Evolutionary conservation across 331 rosid species (phyloP), one percentile per base, ranked within the genome.

Genomic region (Saraca asoca): DNA sequence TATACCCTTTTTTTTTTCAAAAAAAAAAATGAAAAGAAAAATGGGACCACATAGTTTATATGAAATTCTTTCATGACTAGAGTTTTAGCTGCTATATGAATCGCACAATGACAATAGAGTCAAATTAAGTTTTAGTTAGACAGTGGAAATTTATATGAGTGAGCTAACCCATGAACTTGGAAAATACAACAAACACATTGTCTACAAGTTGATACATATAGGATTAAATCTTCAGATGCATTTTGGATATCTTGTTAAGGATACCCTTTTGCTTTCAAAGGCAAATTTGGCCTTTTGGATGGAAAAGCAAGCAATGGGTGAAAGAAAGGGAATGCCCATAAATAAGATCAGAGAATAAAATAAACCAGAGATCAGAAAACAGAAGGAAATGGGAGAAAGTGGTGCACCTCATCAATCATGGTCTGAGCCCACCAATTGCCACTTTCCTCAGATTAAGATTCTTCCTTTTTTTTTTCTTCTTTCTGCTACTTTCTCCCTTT

Each of bases 391-490:
- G 81, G 81, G 71, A 62, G 75, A 70, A 66, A 75, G 87, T 80
- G 83, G 20, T 51, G 78, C 74, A 72, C 71, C 62, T 70, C 51
- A 69, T 71, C 63, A 82, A 78, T 80, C 46, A 79, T 76, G 80
- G 65, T 59, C 62, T 68, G 81, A 83, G 68, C 80, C 84, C 85
- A 78, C 82, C 79, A 81, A 71, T 72, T 75, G 55, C 80, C 76
- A 76, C 65, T 39, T 48, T 66, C 69, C 42, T 51, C 70, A 52
- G 51, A 12, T 68, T 66, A 45, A 67, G 49, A 29, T 42, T 4
- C 7, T 42, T 60, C 75, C 0, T 48, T 66, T 51, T 56, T 50
- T 44, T 15, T 44, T 58, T 56, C 56, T 41, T n/a, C n/a, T n/a
- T n/a, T n/a, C n/a, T 20, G 16, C 46, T 20, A 45, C 55, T 41